Evolutionary conservation across 768 basidiomycete species (phyloP).

Genomic region (Kwoniella europaea): DNA sequence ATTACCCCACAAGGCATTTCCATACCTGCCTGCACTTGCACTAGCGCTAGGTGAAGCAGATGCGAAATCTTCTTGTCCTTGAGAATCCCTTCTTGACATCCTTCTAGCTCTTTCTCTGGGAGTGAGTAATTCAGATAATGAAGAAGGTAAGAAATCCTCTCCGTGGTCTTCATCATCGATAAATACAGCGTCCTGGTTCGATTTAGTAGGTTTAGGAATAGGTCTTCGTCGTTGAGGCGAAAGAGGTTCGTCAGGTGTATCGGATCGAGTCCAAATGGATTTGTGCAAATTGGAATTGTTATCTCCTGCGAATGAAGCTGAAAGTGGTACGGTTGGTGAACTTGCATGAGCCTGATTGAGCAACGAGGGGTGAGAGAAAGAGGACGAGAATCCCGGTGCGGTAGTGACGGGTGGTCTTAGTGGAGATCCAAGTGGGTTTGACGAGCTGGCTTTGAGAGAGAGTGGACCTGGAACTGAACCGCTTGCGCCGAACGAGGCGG

Average conservation of each 20-base stretch:
- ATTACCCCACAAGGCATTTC: conserved; percentile 4
- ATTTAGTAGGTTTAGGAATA: conserved; percentile 22
- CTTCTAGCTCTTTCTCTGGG: conserved; percentile 82
- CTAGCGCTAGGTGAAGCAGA: conserved; percentile 6
- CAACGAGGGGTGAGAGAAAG: conserved; percentile 43
- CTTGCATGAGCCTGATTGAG: conserved; percentile 4
- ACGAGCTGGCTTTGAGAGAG: conserved; percentile 35
- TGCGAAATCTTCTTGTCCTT: conserved; percentile 36
- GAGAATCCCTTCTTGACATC: conserved; percentile 61
- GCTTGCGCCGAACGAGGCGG: conserved; percentile 59
- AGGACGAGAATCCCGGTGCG: conserved; percentile 33
- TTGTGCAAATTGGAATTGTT: conserved; percentile 22
- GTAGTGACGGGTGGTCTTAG: conserved; percentile 43
- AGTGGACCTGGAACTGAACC: conserved; percentile 56
- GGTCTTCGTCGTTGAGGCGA: conserved; percentile 38
- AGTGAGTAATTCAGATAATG: conserved; percentile 84
- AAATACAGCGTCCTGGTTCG: conserved; percentile 46
- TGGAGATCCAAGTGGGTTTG: conserved; percentile 31
- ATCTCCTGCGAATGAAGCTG: conserved; percentile 50
- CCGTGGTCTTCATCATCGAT: conserved; percentile 67
- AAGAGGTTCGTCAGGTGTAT: conserved; percentile 38
- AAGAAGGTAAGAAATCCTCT: conserved; percentile 81
- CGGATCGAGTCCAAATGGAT: conserved; percentile 46
- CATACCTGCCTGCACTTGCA: not conserved
- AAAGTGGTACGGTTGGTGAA: conserved; percentile 33